phyloP scores from a whole-genome alignment of 805 yeast genomes.

The Wickerhamomyces ciferrii region DNA sequence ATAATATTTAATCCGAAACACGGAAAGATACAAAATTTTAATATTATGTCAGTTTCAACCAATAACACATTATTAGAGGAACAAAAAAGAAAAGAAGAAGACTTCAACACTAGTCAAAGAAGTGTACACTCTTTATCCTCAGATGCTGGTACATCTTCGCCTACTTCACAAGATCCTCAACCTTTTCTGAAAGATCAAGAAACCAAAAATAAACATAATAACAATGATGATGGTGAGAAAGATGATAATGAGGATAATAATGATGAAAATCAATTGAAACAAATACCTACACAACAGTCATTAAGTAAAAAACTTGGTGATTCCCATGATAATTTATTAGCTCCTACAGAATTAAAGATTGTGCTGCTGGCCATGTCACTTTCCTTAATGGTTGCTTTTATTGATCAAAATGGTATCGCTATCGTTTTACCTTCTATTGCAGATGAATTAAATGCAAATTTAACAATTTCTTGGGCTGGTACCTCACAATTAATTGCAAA shows the following conservation, averaged over 20 bases:
- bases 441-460: conserved; percentile 36
- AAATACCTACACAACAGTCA: conserved; percentile 33
- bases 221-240: background rate
- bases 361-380: conserved; percentile 1
- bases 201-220: background rate
- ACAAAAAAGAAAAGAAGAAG: background rate
- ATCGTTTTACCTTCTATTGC: conserved; percentile 32
- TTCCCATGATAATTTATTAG: conserved; percentile 1
- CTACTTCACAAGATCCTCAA: background rate
- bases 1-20: background rate
- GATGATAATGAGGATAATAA: background rate
- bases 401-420: conserved; percentile 3
- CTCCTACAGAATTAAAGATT: background rate
- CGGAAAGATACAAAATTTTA: background rate
- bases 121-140: background rate
- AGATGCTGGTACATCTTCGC: background rate
- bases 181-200: background rate
- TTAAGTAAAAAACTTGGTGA: background rate
- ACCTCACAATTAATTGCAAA: conserved; percentile 47
- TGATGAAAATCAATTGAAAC: conserved; percentile 38
- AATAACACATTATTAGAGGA: background rate
- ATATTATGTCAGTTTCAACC: background rate
- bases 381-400: background rate
- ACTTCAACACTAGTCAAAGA: background rate
- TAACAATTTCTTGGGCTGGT: conserved; percentile 53